Base-by-base conservation (phyloP, 2,329 filamentous ascomycete genomes). In the Clonostachys solani region DNA sequence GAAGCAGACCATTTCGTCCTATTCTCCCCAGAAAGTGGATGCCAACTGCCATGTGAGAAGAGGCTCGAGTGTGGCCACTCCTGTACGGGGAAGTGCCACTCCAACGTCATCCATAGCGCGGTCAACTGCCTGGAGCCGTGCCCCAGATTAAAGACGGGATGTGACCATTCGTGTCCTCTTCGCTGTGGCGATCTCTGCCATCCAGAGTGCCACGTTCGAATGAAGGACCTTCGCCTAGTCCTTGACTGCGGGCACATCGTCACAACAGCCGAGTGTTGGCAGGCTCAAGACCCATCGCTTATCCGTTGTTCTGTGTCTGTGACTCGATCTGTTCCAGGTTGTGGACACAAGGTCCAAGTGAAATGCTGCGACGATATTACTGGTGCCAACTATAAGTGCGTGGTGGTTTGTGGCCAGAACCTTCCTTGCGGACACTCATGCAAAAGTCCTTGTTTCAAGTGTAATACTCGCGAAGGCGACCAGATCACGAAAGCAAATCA, bases 1-100 rank as follows among this genome's bases (percentile, higher is more conserved):
- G 52, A 64, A 2, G 76, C 83, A 0, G 77, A 83, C 2, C 72
- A 87, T 49, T 87, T 88, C 52, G 49, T 66, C 0, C 60, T 63
- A 7, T 60, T 77, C 8, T 69, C 76, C 1, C 84, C 84, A 0
- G 84, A 88, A 58, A 82, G 82, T 38, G 84, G 84, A 1, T 87
- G 83, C 52, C 57, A 59, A 40, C 56, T 72, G 15, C 61, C 60
- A 1, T 87, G 84, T 50, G 67, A 71, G 57, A 49, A 61, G 70
- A 48, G 75, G 58, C 61, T 78, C 9, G 34, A 56, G 1, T 80
- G 77, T 47, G 76, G 76, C 1, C 77, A 80, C 53, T 47, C 58
- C 2, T 80, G 77, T 47, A 52, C 55, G 9, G 66, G 64, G 6
- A 62, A 60, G 33, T 80, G 76, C 47, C 76, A 80, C 50, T 72